Evolutionary conservation across 306 rosid genomes (phyloP).

Genomic region (Crataegus laevigata): DNA sequence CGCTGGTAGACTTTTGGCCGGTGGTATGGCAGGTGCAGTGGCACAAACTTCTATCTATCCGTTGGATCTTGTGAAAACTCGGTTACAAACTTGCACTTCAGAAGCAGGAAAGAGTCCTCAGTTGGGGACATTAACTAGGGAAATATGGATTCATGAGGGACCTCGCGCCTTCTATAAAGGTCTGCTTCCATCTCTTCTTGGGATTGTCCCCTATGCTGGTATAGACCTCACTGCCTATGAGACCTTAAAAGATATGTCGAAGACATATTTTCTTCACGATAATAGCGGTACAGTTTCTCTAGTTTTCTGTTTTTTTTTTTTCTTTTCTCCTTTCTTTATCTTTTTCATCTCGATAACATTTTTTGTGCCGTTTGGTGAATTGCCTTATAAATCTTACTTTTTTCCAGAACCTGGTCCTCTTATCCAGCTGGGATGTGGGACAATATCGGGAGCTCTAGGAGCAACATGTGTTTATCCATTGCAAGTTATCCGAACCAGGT

Average conservation of each 20-base stretch:
- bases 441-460: slow-evolving; percentile 88
- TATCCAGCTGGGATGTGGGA: slow-evolving; percentile 89
- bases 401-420: slow-evolving; percentile 85
- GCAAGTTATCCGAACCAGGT: slow-evolving; percentile 94
- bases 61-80: slow-evolving; percentile 86
- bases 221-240: slow-evolving; percentile 93
- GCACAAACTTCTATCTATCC: slow-evolving; percentile 91
- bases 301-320: neutral
- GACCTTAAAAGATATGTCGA: slow-evolving; percentile 84
- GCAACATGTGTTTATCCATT: slow-evolving; percentile 94
- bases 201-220: slow-evolving; percentile 93
- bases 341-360: neutral
- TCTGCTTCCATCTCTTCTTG: slow-evolving; percentile 80
- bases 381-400: slow-evolving; percentile 20
- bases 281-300: slow-evolving; percentile 41
- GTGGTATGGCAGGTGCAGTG: slow-evolving; percentile 90
- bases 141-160: slow-evolving; percentile 83
- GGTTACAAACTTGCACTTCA: slow-evolving; percentile 61
- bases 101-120: slow-evolving; percentile 61
- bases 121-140: slow-evolving; percentile 57
- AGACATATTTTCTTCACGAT: slow-evolving; percentile 51
- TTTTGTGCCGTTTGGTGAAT: neutral
- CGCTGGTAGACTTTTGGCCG: slow-evolving; percentile 59
- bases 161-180: slow-evolving; percentile 92
- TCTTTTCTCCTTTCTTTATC: neutral